Evolutionary conservation across 83 land plant genomes (phyloP).

Genomic region (Picea mariana): DNA sequence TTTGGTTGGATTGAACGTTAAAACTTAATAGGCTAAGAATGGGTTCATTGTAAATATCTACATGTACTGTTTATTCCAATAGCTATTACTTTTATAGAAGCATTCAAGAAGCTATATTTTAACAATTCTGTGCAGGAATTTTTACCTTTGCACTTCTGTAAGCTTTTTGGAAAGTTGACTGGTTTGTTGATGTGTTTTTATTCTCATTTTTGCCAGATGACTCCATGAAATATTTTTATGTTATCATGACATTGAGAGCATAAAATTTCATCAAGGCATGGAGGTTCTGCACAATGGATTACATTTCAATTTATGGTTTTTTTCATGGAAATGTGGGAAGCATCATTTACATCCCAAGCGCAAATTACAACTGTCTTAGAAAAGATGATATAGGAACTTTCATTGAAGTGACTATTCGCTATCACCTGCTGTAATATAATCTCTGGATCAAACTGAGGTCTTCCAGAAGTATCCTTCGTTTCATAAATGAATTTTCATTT

Average conservation of each 20-base stretch:
- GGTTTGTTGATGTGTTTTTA: not conserved
- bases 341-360: not conserved
- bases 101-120: not conserved
- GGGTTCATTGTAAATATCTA: too few relatives aligned
- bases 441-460: not conserved
- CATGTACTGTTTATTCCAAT: too few relatives aligned
- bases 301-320: not conserved
- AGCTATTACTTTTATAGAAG: not conserved
- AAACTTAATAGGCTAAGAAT: too few relatives aligned
- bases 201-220: not conserved
- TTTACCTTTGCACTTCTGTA: not conserved
- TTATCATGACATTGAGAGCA: not conserved
- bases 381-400: not conserved
- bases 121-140: not conserved
- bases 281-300: not conserved
- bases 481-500: not conserved
- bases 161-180: not conserved
- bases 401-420: not conserved
- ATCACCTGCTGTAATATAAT: not conserved
- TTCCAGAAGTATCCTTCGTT: not conserved
- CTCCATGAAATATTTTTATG: not conserved
- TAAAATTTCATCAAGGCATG: not conserved
- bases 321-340: not conserved
- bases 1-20: too few relatives aligned
- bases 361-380: not conserved